Conservation (phyloP, 2,329 filamentous ascomycete species). For the Huntiella abstrusa region DNA sequence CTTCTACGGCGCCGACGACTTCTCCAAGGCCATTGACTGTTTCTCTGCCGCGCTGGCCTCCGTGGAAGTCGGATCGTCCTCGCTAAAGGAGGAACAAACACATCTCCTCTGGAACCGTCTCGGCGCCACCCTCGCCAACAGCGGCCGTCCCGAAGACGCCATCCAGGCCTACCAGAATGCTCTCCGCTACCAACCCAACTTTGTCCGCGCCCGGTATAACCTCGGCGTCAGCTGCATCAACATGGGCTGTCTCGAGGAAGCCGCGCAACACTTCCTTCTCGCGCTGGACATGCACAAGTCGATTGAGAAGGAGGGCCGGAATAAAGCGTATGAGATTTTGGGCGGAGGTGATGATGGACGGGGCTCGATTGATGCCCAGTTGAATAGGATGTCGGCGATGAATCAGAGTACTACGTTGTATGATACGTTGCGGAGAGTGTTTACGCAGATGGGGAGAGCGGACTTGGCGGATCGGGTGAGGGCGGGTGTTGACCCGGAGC, state of each 20-base stretch:
- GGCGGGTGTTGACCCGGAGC: slow-evolving; percentile 77
- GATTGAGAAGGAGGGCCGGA: slow-evolving; percentile 67
- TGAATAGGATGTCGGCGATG: slow-evolving; percentile 79
- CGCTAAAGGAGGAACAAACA: slow-evolving; percentile 69
- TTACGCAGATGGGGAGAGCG: slow-evolving; percentile 80
- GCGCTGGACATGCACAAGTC: slow-evolving; percentile 91
- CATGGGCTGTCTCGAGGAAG: slow-evolving; percentile 85
- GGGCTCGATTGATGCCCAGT: slow-evolving; percentile 41
- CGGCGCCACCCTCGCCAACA: slow-evolving; percentile 89
- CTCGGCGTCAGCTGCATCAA: slow-evolving; percentile 94
- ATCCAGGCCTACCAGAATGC: slow-evolving; percentile 94
- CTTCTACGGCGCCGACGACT: slow-evolving; percentile 95
- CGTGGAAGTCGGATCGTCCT: slow-evolving; percentile 55
- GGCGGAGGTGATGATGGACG: slow-evolving; percentile 28
- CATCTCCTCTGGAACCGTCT: slow-evolving; percentile 96
- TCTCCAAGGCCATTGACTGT: slow-evolving; percentile 96
- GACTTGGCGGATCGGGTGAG: slow-evolving; percentile 80
- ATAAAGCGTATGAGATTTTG: slow-evolving; percentile 68
- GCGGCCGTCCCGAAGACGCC: slow-evolving; percentile 80
- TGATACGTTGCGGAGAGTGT: slow-evolving; percentile 85
- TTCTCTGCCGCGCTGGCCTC: slow-evolving; percentile 81
- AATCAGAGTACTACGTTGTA: slow-evolving; percentile 95
- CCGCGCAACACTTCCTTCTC: slow-evolving; percentile 78
- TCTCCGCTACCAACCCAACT: slow-evolving; percentile 77
- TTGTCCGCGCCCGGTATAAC: slow-evolving; percentile 92